Conservation (phyloP, 768 basidiomycete species). For the Rhodotorula toruloides region DNA sequence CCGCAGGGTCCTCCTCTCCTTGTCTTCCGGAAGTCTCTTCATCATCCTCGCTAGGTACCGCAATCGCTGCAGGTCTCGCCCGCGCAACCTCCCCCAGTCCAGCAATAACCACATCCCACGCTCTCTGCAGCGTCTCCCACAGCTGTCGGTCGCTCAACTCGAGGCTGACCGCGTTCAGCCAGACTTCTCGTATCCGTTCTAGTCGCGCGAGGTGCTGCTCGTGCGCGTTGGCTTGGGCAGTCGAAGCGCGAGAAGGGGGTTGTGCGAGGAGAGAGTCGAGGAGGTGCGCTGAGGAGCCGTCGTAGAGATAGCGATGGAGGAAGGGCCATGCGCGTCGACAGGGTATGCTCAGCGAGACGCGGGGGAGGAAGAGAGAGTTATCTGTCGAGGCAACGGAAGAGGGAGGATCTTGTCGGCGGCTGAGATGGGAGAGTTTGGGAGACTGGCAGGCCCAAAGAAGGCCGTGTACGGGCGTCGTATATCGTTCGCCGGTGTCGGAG, state of each 20-base stretch:
- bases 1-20: no score
- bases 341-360: neutral
- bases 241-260: no score
- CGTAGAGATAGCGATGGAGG: constrained; percentile 7
- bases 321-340: neutral
- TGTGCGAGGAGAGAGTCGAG: neutral
- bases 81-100: neutral
- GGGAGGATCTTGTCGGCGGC: neutral
- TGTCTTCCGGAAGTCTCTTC: neutral
- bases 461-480: neutral
- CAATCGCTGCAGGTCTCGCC: neutral
- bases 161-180: neutral
- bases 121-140: neutral
- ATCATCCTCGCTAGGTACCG: neutral
- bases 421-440: neutral
- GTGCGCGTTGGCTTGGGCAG: no score
- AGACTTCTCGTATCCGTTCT: neutral
- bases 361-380: neutral
- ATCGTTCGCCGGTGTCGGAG: neutral
- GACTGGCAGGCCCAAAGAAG: neutral
- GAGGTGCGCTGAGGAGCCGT: neutral
- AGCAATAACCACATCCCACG: neutral
- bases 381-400: neutral
- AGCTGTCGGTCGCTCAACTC: neutral
- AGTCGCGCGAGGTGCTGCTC: neutral